These are phyloP conservation scores for Secale cereale DNA, from an alignment of 176 grass and related monocot genomes.

Conservation along the genomic window DNA sequence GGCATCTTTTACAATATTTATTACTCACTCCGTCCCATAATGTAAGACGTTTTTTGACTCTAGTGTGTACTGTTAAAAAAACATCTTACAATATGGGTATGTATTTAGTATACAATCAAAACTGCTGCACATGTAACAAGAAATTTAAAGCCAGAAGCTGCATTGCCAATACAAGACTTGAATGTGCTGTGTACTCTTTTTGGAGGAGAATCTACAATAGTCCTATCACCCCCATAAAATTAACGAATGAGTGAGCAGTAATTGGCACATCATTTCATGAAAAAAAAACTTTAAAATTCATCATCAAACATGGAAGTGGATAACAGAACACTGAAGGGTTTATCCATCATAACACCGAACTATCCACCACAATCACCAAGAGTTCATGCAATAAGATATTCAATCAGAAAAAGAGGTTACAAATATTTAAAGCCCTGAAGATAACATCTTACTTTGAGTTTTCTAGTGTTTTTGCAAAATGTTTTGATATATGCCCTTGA, in stretches of 20 bases:
- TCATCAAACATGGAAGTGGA: neutral
- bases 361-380: neutral
- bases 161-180: neutral
- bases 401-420: neutral
- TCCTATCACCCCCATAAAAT: neutral
- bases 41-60: too few species aligned
- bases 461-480: conserved; percentile 95
- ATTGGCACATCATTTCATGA: neutral
- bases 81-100: too few species aligned
- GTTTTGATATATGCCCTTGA: conserved; percentile 76
- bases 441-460: conserved; percentile 61
- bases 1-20: neutral
- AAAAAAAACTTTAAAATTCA: neutral
- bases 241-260: neutral
- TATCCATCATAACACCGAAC: neutral
- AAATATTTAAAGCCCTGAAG: conserved; percentile 51
- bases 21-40: too few species aligned
- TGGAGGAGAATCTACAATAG: neutral
- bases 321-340: neutral
- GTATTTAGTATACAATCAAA: neutral
- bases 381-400: conserved; percentile 3
- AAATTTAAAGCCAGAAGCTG: neutral
- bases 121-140: neutral
- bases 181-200: conserved; percentile 1
- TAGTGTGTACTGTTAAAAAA: too few species aligned